These are phyloP conservation scores for Tieghemiomyces parasiticus DNA, from an alignment of 192 early-diverging fungal genomes.

Conservation along the genomic window DNA sequence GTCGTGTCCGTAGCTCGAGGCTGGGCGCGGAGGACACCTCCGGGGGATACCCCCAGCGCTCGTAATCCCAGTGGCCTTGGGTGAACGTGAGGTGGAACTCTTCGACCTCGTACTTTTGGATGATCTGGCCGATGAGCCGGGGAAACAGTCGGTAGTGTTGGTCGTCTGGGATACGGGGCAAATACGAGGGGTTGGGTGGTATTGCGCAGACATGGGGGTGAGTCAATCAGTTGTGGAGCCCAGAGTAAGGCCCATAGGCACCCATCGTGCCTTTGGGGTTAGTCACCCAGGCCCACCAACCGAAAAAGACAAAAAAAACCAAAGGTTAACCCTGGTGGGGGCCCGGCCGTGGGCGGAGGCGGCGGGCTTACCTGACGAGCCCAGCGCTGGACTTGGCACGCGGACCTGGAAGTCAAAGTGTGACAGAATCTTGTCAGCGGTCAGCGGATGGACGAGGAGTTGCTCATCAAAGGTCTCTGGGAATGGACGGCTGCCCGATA, in stretches of 20 bases:
- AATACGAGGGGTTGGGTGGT: not conserved
- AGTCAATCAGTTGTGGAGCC: not conserved
- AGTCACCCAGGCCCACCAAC: constrained; percentile 15
- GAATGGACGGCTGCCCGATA: too few species aligned
- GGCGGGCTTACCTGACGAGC: constrained; percentile 31
- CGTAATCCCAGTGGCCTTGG: constrained; percentile 76
- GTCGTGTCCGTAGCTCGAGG: not conserved
- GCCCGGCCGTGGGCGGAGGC: constrained; percentile 6
- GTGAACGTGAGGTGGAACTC: constrained; percentile 82
- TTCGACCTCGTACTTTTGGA: constrained; percentile 52
- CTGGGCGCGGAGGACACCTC: constrained; percentile 5
- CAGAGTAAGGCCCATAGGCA: not conserved
- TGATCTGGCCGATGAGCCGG: constrained; percentile 68
- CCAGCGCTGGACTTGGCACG: too few species aligned
- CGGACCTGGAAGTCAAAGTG: constrained; percentile 81
- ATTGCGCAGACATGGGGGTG: not conserved
- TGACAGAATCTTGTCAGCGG: constrained; percentile 64
- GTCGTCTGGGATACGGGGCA: constrained; percentile 11
- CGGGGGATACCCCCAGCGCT: constrained; percentile 54
- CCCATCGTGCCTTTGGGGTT: constrained; percentile 4
- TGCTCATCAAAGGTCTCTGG: constrained; percentile 47
- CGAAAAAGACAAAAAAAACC: constrained; percentile 14
- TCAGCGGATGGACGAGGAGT: constrained; percentile 50
- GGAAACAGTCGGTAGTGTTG: constrained; percentile 73
- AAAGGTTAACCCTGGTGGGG: not conserved